A percentile compares a stretch with the other conserved stretches of the same genome.
Evolutionary conservation across 345 rosid genomes (phyloP).

Genomic region (Camelina laxa): DNA sequence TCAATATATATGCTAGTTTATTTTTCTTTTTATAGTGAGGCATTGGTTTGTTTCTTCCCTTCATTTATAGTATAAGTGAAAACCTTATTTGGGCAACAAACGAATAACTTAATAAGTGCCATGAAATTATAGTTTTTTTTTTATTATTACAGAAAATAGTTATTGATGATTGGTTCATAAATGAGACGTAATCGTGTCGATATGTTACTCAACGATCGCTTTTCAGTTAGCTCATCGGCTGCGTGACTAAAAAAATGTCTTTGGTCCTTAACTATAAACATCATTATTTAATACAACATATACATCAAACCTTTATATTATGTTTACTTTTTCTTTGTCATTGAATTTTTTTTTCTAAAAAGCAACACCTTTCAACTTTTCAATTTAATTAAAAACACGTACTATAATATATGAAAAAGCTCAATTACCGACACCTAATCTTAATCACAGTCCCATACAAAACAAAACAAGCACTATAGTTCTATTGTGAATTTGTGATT

Average conservation of each 20-base stretch:
- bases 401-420: slow-evolving; percentile 16
- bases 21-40: slow-evolving; percentile 6
- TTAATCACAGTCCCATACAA: slow-evolving; percentile 23
- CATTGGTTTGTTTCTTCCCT: slow-evolving; percentile 6
- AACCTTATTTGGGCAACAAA: background rate
- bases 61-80: background rate
- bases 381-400: background rate
- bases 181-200: slow-evolving; percentile 36
- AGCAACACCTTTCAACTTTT: background rate
- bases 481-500: background rate
- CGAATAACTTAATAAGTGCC: slow-evolving; percentile 15
- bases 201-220: slow-evolving; percentile 32
- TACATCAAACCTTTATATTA: background rate
- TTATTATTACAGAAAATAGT: background rate
- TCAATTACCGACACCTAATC: slow-evolving; percentile 40
- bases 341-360: background rate
- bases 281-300: slow-evolving; percentile 14
- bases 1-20: slow-evolving; percentile 29
- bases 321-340: slow-evolving; percentile 1
- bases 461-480: slow-evolving; percentile 34
- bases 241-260: slow-evolving; percentile 27
- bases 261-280: background rate
- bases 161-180: slow-evolving; percentile 26
- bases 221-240: slow-evolving; percentile 43
- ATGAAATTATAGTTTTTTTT: background rate